Evolutionary conservation across 2,329 filamentous ascomycete species (phyloP).

Genomic region (Colletotrichum sp.): DNA sequence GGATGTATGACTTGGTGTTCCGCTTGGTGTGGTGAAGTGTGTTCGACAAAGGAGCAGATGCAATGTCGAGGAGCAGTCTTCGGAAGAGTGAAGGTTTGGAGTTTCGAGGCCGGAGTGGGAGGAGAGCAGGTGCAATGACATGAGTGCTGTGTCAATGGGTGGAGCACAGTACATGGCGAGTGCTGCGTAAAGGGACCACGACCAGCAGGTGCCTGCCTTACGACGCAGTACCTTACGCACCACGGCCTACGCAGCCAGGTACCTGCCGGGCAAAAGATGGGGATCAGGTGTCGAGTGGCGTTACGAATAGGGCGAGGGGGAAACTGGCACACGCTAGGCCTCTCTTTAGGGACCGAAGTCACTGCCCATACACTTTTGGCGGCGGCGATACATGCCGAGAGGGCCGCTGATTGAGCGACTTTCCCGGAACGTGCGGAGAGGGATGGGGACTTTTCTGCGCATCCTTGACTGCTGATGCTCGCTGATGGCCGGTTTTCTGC

Average conservation of each 20-base stretch:
- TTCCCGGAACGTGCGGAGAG: conserved; percentile 11
- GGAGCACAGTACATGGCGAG: neutral
- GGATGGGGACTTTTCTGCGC: neutral
- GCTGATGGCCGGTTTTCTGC: neutral
- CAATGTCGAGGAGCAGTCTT: neutral
- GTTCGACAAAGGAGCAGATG: neutral
- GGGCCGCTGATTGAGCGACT: neutral
- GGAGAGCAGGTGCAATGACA: conserved; percentile 10
- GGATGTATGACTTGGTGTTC: neutral
- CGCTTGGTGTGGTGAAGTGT: neutral
- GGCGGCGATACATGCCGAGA: neutral
- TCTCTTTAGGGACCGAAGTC: neutral
- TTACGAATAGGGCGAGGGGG: neutral
- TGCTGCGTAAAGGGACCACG: neutral
- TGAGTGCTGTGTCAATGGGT: conserved; percentile 4
- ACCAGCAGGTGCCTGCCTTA: neutral
- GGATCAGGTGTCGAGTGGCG: conserved; percentile 10
- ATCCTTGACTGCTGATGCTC: neutral
- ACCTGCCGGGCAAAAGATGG: neutral
- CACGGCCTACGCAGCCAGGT: neutral
- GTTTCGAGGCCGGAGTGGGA: neutral
- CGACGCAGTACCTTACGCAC: neutral
- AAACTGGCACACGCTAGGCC: neutral
- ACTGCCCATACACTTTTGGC: neutral
- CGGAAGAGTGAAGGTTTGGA: neutral